A percentile compares a stretch with the other conserved stretches of the same genome.
Evolutionary conservation across 805 yeast genomes (phyloP).

Genomic region (Lachancea thermotolerans): DNA sequence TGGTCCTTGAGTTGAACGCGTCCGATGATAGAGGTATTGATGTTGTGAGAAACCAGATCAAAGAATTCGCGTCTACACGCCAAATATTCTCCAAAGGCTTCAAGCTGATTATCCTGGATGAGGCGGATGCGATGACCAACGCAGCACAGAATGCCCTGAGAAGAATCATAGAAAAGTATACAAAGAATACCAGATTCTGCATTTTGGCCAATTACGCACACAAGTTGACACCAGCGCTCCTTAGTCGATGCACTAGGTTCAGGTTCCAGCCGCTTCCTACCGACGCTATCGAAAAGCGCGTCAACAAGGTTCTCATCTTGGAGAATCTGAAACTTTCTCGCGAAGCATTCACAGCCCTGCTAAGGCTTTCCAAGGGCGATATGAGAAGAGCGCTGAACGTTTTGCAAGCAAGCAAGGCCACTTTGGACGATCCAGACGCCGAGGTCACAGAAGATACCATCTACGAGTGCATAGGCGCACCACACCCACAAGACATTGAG

Average conservation of each 20-base stretch:
- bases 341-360: conserved; percentile 58
- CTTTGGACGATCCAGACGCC: conserved; percentile 42
- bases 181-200: conserved; percentile 92
- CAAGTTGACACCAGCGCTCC: conserved; percentile 87
- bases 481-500: conserved; percentile 80
- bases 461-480: conserved; percentile 93
- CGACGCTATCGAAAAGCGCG: conserved; percentile 60
- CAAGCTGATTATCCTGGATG: conserved; percentile 87
- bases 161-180: conserved; percentile 79
- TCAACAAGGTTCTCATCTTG: conserved; percentile 57
- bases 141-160: conserved; percentile 81
- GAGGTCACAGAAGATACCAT: conserved; percentile 68
- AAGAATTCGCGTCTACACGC: conserved; percentile 91
- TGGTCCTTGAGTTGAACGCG: conserved; percentile 93
- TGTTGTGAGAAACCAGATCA: conserved; percentile 95
- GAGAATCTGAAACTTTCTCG: conserved; percentile 56
- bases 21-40: conserved; percentile 97
- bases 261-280: conserved; percentile 77
- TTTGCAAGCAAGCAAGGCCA: conserved; percentile 87
- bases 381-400: conserved; percentile 95
- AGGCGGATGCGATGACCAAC: conserved; percentile 91
- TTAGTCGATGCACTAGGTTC: conserved; percentile 92
- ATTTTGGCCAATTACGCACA: conserved; percentile 94
- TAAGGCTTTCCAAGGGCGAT: conserved; percentile 81
- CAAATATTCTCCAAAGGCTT: conserved; percentile 85